Base-by-base conservation (phyloP, 2,329 filamentous ascomycete genomes). In the Xylariaceae sp. region DNA sequence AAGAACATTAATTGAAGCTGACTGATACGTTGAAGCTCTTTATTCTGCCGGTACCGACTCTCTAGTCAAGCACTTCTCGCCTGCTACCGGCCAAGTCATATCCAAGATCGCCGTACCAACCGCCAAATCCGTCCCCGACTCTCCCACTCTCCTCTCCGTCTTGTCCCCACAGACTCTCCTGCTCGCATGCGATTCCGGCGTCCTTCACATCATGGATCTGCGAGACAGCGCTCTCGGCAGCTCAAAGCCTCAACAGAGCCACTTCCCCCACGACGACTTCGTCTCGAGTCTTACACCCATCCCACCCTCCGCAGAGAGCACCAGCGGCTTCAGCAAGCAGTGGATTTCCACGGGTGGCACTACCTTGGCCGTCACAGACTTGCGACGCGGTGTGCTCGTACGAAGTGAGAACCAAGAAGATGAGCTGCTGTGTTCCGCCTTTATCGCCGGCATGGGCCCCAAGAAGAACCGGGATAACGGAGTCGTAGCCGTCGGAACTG, bases 381-480 rank as follows among this genome's bases (percentile, higher is more conserved):
- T 97, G 50, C 85, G 93, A 23, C 82, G 90, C 52, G 93, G 93
- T 11, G 90, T 97, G 4, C 77, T 97, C 49, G 88, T 92, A 2
- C 88, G 88, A 61, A 96, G 91, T 66, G 94, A 97, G 71, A 92
- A 97, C 69, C 94, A 97, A 72, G 94, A 95, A 68, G 92, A 97
- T 65, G 91, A 97, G 74, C 77, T 97, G 60, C 80, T 97, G n/a
- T 89, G 88, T 68, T 88, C 89, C 1, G 79, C 85, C 51, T 90
- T 91, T 69, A 85, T 97, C 15, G 83, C 87, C 0, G 92, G 92
- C 0, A 75, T 96, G 61, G 85, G 89, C 0, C 86, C 87, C 35
- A 86, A 85, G 71, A 78, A 78, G 63, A 80, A 82, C 61, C 76
- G 81, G 44, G 87, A 85, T 68, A 88, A 89, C 51, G 90, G 90